Base-by-base conservation (phyloP, 73 alveolate species). In the Tetrahymena thermophila region DNA sequence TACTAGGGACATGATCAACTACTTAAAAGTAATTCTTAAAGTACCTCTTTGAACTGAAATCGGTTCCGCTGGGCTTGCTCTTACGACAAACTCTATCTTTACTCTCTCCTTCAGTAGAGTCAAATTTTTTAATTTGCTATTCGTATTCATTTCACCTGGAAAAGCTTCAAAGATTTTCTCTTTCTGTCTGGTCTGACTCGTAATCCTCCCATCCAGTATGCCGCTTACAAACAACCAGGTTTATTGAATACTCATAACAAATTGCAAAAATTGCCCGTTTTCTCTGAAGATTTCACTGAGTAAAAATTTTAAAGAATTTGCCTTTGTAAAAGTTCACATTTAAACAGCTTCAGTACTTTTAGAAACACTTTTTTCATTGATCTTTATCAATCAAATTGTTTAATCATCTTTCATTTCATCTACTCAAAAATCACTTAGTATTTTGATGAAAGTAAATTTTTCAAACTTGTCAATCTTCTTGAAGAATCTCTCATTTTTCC, bases 91-190 rank as follows among this genome's bases (percentile, higher is more conserved):
- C 23, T 71, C 89, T 21, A 71, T 71, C 89, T 71, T 71, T 71
- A n/a, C 89, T 71, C 89, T 71, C 89, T 71, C 40, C 89, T 71
- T 71, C 89, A 71, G 89, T 71, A 71, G 89, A 71, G 89, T 71
- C 89, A 71, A 71, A 28, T 19, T 19, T 31, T 21, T 71, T 31
- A 71, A 71, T 28, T 71, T 71, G 31, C 31, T 71, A 71, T 4
- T 71, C 35, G 31, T 71, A 71, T 31, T 71, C 37, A 31, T 3
- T 23, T 71, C 89, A 71, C 89, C 31, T 71, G 89, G 89, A 25
- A 71, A 71, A 71, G 89, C 89, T 8, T 15, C 89, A 28, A 19
- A 71, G 89, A 71, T 71, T 71, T 34, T 71, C 89, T 19, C 89
- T 71, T n/a, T 71, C 37, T 56, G 35, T 56, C 35, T 56, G 85